A percentile compares a stretch with the other conserved stretches of the same genome.
phyloP scores from a whole-genome alignment of 2,329 filamentous ascomycete genomes.

The Fusarium praegraminearum region DNA sequence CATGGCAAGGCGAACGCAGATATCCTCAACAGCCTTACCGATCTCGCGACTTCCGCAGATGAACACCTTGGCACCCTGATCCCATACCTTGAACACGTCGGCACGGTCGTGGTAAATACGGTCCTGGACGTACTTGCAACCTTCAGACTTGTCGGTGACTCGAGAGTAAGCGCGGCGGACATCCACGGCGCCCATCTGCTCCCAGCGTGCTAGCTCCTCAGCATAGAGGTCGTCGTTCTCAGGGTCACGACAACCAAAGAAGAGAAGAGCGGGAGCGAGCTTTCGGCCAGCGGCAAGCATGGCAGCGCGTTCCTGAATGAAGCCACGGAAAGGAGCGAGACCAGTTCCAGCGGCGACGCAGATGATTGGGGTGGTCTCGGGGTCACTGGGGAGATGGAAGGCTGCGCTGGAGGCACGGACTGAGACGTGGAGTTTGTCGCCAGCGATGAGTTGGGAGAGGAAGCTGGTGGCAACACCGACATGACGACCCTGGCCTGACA shows the following conservation, averaged over 20 bases:
- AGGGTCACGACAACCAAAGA: conserved; percentile 71
- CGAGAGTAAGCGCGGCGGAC: conserved; percentile 69
- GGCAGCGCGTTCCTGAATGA: conserved; percentile 70
- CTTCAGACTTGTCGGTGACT: conserved; percentile 57
- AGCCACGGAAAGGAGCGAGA: conserved; percentile 72
- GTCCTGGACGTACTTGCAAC: conserved; percentile 63
- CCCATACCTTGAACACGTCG: conserved; percentile 56
- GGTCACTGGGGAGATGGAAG: conserved; percentile 63
- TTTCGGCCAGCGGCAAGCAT: conserved; percentile 62
- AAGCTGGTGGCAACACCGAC: conserved; percentile 72
- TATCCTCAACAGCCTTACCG: conserved; percentile 60
- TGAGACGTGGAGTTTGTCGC: conserved; percentile 63
- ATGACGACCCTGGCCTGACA: conserved; percentile 62
- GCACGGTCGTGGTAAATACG: conserved; percentile 54
- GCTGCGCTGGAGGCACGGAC: conserved; percentile 58
- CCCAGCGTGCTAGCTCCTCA: conserved; percentile 70
- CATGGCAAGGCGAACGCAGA: conserved; percentile 53
- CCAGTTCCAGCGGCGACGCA: conserved; percentile 66
- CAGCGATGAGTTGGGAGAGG: conserved; percentile 61
- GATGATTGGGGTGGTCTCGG: conserved; percentile 62
- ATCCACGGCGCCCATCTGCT: conserved; percentile 60
- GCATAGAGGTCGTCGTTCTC: conserved; percentile 70
- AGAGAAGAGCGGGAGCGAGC: conserved; percentile 72
- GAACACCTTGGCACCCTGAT: conserved; percentile 66
- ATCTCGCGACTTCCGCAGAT: conserved; percentile 72